Evolutionary conservation across 129 eudicot genomes (phyloP).

Genomic region (Flaveria brownii): DNA sequence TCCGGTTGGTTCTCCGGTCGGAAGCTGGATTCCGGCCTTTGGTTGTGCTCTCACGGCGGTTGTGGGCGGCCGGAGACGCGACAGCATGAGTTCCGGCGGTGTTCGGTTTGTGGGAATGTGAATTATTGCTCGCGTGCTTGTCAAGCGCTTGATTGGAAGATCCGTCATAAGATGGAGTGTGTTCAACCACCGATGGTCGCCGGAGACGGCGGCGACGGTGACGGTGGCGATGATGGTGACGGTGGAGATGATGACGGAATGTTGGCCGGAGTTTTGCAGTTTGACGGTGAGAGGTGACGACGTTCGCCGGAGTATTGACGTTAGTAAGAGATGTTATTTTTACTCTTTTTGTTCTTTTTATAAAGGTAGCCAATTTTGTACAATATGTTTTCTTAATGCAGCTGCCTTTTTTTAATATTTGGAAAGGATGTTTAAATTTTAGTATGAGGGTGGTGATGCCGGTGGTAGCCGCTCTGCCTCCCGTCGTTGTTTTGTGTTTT

Average conservation of each 20-base stretch:
- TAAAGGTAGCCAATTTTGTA: conserved; percentile 43
- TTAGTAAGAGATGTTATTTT: conserved; percentile 25
- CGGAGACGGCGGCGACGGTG: conserved; percentile 7
- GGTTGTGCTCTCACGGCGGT: conserved; percentile 67
- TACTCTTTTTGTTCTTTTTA: not conserved
- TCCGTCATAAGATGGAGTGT: conserved; percentile 74
- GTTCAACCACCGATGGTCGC: conserved; percentile 61
- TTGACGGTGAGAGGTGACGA: conserved; percentile 29
- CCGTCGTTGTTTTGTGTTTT: no score
- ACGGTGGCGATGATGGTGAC: conserved; percentile 29
- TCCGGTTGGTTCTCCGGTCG: conserved; percentile 63
- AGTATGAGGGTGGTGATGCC: no score
- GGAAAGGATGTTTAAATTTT: not conserved
- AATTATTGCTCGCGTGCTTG: conserved; percentile 90
- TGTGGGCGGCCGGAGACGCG: conserved; percentile 86
- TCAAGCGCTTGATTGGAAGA: conserved; percentile 87
- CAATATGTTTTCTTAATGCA: conserved; percentile 25
- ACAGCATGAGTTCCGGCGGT: conserved; percentile 77
- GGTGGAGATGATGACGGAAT: conserved; percentile 37
- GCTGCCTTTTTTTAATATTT: conserved; percentile 22
- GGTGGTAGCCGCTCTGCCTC: no score
- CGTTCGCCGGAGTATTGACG: conserved; percentile 33
- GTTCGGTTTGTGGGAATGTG: conserved; percentile 78
- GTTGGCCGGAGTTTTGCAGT: conserved; percentile 5
- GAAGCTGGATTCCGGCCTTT: conserved; percentile 48